These are phyloP conservation scores for Phanerochaete sordida DNA, from an alignment of 768 basidiomycete genomes.

Conservation along the genomic window DNA sequence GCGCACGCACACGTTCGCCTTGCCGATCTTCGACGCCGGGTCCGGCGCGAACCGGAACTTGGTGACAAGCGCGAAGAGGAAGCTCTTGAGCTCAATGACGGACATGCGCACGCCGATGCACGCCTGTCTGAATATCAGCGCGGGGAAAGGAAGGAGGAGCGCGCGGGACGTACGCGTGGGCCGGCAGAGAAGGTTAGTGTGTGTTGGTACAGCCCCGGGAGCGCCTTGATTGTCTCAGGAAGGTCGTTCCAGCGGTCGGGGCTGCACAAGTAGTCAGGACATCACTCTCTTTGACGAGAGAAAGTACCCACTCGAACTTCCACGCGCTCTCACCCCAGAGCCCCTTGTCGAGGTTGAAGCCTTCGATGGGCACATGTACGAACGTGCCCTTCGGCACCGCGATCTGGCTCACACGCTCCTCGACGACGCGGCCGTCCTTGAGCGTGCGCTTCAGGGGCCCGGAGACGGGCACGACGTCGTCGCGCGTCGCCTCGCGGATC, in stretches of 20 bases:
- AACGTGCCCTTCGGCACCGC: conserved; percentile 64
- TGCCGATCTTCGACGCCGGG: conserved; percentile 67
- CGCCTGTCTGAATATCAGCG: conserved; percentile 41
- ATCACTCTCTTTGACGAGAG: background rate
- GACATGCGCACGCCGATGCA: conserved; percentile 84
- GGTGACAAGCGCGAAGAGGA: conserved; percentile 66
- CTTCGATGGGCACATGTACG: conserved; percentile 77
- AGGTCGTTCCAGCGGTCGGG: conserved; percentile 81
- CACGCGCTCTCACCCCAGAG: conserved; percentile 83
- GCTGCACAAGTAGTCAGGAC: conserved; percentile 32
- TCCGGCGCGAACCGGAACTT: conserved; percentile 73
- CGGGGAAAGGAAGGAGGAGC: background rate
- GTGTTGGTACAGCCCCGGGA: conserved; percentile 72
- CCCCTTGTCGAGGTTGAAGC: conserved; percentile 71
- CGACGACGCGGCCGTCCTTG: conserved; percentile 41
- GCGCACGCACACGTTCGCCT: conserved; percentile 56
- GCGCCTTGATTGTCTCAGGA: conserved; percentile 60
- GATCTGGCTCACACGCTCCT: conserved; percentile 37
- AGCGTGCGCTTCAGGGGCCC: conserved; percentile 48
- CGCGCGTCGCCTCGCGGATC: conserved; percentile 70
- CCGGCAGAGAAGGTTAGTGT: conserved; percentile 77
- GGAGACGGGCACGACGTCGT: conserved; percentile 74
- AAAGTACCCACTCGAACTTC: conserved; percentile 61
- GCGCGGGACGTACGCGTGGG: conserved; percentile 57
- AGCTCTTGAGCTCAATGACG: conserved; percentile 78